Conservation (phyloP, 306 rosid genomes). For the Biancaea sappan region DNA sequence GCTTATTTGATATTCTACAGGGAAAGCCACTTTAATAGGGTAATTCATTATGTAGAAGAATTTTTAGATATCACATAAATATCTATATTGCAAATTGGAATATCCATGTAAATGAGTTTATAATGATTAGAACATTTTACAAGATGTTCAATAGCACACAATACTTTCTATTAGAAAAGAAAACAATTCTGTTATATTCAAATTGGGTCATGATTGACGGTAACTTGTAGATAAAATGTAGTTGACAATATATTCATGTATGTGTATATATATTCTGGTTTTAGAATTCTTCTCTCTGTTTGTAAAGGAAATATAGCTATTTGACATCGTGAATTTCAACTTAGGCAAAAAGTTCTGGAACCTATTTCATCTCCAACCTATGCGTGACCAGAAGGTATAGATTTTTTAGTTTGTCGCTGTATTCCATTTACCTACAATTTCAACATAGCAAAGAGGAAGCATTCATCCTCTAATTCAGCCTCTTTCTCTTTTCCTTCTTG, state of each 20-base stretch:
- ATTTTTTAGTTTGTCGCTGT: neutral
- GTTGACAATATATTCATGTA: conserved; percentile 25
- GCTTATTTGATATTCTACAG: conserved; percentile 20
- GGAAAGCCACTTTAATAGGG: conserved; percentile 5
- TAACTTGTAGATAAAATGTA: neutral
- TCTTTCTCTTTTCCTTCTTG: conserved; percentile 27
- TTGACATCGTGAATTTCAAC: conserved; percentile 23
- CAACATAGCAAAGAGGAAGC: neutral
- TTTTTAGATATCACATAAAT: neutral
- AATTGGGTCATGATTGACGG: neutral
- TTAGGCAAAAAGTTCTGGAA: conserved; percentile 98
- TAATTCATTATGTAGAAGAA: neutral
- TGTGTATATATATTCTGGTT: neutral
- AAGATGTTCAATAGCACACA: neutral
- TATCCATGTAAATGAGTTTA: conserved; percentile 21
- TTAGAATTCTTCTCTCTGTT: neutral
- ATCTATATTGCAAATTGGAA: neutral
- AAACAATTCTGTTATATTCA: neutral
- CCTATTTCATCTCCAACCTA: conserved; percentile 93
- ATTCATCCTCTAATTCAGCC: neutral
- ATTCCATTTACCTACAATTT: neutral
- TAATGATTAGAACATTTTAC: conserved; percentile 14
- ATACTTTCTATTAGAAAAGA: neutral
- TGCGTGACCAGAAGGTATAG: conserved; percentile 97
- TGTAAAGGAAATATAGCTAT: conserved; percentile 10